A percentile compares a stretch with the other conserved stretches of the same genome.
These are phyloP conservation scores for Scheffersomyces segobiensis DNA, from an alignment of 1,139 yeast genomes.

Conservation along the genomic window DNA sequence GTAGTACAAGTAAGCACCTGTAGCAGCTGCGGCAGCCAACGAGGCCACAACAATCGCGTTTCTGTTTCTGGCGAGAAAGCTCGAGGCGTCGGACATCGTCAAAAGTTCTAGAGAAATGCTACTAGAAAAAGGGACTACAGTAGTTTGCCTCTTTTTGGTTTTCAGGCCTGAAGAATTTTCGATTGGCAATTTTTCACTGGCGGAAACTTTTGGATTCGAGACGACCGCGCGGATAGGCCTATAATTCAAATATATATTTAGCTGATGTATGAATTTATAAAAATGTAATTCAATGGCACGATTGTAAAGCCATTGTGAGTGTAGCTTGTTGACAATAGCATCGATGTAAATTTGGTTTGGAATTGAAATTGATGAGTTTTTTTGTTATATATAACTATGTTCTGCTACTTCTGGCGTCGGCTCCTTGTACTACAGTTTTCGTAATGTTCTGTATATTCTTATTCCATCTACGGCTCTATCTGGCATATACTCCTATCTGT, in stretches of 20 bases:
- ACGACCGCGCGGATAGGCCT: background rate
- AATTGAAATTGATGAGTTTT: too few species aligned
- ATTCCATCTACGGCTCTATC: background rate
- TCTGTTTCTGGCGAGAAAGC: conserved; percentile 57
- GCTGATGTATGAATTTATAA: too few species aligned
- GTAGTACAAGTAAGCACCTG: conserved; percentile 59
- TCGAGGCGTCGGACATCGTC: conserved; percentile 13
- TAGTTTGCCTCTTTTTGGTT: conserved; percentile 5
- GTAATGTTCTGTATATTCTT: too few species aligned
- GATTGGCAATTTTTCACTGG: conserved; percentile 18
- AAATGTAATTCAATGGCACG: too few species aligned
- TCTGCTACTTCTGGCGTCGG: background rate
- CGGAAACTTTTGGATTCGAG: conserved; percentile 8
- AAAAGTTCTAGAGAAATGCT: background rate
- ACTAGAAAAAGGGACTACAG: background rate
- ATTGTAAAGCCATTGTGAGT: too few species aligned
- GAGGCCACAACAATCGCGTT: conserved; percentile 60
- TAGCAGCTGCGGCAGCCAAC: conserved; percentile 48
- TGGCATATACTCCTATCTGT: background rate
- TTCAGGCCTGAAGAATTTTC: background rate
- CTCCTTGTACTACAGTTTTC: background rate
- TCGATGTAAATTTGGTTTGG: too few species aligned
- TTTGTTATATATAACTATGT: too few species aligned
- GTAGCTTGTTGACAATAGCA: too few species aligned
- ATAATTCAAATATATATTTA: too few species aligned